Evolutionary conservation across 305 asterid genomes (phyloP).

Genomic region (Ajuga reptans): DNA sequence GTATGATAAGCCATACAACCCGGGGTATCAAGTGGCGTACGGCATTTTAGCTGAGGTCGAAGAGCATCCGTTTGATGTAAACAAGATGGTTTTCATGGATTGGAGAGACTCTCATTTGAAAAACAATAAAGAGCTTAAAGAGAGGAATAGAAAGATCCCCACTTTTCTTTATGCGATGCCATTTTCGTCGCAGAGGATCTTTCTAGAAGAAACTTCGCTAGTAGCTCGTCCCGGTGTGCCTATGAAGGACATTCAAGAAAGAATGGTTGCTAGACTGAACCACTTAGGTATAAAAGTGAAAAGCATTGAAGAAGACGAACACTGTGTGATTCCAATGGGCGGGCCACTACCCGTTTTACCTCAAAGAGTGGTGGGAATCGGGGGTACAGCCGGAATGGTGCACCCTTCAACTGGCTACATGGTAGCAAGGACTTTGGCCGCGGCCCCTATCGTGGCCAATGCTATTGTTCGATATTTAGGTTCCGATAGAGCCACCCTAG

Average conservation of each 20-base stretch:
- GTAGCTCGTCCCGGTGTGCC: constrained; percentile 92
- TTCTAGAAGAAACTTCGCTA: constrained; percentile 91
- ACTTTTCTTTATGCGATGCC: constrained; percentile 97
- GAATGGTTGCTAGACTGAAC: constrained; percentile 75
- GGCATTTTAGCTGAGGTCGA: constrained; percentile 94
- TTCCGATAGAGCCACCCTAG: constrained; percentile 36
- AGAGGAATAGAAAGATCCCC: constrained; percentile 65
- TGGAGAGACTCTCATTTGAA: constrained; percentile 87
- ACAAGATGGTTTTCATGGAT: constrained; percentile 98
- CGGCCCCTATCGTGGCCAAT: constrained; percentile 81
- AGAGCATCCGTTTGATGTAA: constrained; percentile 69
- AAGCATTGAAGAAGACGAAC: constrained; percentile 89
- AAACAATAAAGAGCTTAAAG: constrained; percentile 45
- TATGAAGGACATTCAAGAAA: constrained; percentile 80
- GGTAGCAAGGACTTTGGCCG: constrained; percentile 95
- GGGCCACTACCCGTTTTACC: constrained; percentile 94
- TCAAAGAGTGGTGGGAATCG: constrained; percentile 85
- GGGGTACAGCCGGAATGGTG: constrained; percentile 98
- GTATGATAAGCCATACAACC: constrained; percentile 88
- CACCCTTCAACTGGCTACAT: constrained; percentile 97
- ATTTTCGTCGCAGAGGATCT: constrained; percentile 65
- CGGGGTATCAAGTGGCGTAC: constrained; percentile 94
- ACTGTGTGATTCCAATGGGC: constrained; percentile 94
- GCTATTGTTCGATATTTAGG: constrained; percentile 68
- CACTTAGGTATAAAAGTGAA: constrained; percentile 77